Conservation (phyloP, 2,329 filamentous ascomycete genomes). For the Alternaria angustiovoidea region DNA sequence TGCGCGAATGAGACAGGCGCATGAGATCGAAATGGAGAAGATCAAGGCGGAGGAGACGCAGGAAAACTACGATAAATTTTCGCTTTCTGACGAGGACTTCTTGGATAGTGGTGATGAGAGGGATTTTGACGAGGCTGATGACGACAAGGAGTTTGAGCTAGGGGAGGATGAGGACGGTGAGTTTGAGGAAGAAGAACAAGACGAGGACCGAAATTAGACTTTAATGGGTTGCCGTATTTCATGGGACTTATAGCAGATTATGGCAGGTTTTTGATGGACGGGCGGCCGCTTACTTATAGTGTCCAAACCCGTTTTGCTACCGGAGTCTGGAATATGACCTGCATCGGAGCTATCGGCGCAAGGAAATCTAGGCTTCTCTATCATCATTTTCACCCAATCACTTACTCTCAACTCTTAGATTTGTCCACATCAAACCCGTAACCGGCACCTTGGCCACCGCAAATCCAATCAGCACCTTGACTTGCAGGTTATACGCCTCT, state of each 20-base stretch:
- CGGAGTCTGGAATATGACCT: not conserved
- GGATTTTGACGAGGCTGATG: conserved; percentile 3
- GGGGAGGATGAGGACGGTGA: conserved; percentile 6
- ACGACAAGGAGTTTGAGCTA: conserved; percentile 3
- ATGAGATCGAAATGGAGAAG: conserved; percentile 13
- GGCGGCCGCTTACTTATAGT: not conserved
- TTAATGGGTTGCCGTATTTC: not conserved
- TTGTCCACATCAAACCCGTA: conserved; percentile 23
- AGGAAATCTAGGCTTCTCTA: not conserved
- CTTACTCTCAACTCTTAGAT: conserved; percentile 2
- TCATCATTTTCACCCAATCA: not conserved
- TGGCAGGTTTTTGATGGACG: not conserved
- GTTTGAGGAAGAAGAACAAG: not conserved
- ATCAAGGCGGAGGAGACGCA: conserved; percentile 6
- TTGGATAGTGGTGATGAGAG: conserved; percentile 20
- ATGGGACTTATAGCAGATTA: not conserved
- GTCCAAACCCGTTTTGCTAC: not conserved
- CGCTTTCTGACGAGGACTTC: conserved; percentile 8
- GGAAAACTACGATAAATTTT: not conserved
- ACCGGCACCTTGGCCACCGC: conserved; percentile 17
- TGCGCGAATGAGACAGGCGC: not conserved
- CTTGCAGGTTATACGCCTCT: conserved; percentile 24
- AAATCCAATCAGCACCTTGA: conserved; percentile 23
- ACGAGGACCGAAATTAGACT: not conserved
- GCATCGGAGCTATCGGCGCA: not conserved